Evolutionary conservation across 2,329 filamentous ascomycete species (phyloP).

Genomic region (Fusarium sp.): DNA sequence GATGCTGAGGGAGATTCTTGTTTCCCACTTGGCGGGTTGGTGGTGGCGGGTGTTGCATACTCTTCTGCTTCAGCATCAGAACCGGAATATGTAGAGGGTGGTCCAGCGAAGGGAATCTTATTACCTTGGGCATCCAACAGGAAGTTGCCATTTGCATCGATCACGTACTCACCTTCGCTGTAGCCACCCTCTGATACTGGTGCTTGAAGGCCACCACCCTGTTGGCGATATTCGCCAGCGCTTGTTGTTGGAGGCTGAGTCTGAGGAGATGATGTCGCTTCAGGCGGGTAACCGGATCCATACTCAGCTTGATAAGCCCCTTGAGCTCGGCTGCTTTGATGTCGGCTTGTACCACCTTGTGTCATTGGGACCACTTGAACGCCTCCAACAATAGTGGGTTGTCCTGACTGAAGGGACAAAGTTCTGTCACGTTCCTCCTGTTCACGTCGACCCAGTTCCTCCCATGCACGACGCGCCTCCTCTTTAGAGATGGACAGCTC

Average conservation of each 20-base stretch:
- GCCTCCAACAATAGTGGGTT: constrained; percentile 89
- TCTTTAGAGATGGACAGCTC: constrained; percentile 96
- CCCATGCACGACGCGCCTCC: constrained; percentile 95
- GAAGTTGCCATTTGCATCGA: constrained; percentile 71
- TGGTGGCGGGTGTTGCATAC: constrained; percentile 66
- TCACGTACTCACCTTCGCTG: constrained; percentile 78
- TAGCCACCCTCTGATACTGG: constrained; percentile 70
- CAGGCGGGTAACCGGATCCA: constrained; percentile 49
- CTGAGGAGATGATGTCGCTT: constrained; percentile 59
- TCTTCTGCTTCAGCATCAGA: constrained; percentile 69
- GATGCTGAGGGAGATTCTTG: constrained; percentile 50
- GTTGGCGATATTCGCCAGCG: constrained; percentile 48
- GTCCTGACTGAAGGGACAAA: constrained; percentile 84
- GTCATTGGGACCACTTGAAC: constrained; percentile 97
- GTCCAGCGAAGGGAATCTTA: constrained; percentile 65
- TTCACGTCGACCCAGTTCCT: constrained; percentile 92
- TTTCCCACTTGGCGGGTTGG: constrained; percentile 54
- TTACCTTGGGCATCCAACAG: constrained; percentile 71
- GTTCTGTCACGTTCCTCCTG: constrained; percentile 93
- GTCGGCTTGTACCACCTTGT: constrained; percentile 72
- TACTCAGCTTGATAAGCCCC: constrained; percentile 49
- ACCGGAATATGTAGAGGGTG: constrained; percentile 58
- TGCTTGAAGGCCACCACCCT: constrained; percentile 37
- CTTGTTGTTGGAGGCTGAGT: constrained; percentile 51
- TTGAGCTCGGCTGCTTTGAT: constrained; percentile 59